Evolutionary conservation across 768 basidiomycete genomes (phyloP).

Genomic region (Tephrocybe sp.): DNA sequence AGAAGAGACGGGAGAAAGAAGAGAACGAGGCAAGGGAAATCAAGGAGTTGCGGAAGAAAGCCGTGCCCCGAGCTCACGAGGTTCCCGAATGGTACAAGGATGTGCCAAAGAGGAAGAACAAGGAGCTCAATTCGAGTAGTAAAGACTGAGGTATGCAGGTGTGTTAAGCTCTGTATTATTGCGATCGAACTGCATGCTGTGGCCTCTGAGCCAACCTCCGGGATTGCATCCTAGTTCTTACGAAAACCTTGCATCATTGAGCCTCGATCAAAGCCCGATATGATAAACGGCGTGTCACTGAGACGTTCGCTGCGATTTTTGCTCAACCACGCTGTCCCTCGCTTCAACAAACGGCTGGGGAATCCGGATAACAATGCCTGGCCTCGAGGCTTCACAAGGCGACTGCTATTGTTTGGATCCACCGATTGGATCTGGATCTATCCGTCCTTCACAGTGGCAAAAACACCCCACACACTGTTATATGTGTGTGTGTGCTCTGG

Average conservation of each 20-base stretch:
- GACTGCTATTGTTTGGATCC: background rate
- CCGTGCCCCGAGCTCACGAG: conserved; percentile 68
- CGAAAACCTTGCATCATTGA: conserved; percentile 2
- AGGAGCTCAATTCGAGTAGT: conserved; percentile 5
- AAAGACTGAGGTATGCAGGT: conserved; percentile 9
- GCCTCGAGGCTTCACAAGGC: background rate
- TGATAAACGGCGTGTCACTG: background rate
- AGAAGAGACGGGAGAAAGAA: conserved; percentile 43
- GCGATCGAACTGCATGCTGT: background rate
- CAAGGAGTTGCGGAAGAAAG: conserved; percentile 58
- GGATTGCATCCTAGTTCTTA: background rate
- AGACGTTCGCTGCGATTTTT: background rate
- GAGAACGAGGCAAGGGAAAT: conserved; percentile 62
- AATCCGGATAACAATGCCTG: background rate
- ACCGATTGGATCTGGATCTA: background rate
- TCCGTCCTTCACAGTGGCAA: background rate
- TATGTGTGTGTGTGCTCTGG: background rate
- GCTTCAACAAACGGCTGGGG: conserved; percentile 10
- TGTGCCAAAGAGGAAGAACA: conserved; percentile 55
- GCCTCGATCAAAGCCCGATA: conserved; percentile 12
- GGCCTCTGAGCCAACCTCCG: background rate
- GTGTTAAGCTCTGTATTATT: background rate
- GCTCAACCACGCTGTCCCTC: no score
- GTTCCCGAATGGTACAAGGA: conserved; percentile 79
- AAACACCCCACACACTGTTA: background rate